Conservation (phyloP, 106 monocot species). For the Acanthochlamys bracteata region DNA sequence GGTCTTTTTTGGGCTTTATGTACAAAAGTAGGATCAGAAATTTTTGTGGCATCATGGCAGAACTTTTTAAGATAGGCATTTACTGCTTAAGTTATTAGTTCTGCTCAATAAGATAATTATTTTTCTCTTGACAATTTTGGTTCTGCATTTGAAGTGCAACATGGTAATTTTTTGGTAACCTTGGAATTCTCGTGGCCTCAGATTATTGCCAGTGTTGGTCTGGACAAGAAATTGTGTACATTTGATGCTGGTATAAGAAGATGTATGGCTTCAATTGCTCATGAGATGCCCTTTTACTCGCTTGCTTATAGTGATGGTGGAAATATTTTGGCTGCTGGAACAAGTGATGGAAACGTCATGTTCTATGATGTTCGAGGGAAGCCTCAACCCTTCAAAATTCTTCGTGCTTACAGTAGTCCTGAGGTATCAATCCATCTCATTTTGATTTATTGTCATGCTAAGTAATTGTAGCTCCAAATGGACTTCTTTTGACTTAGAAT, state of each 20-base stretch:
- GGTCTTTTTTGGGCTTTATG: slow-evolving; percentile 29
- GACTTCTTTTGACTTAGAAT: no score
- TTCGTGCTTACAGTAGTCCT: slow-evolving; percentile 76
- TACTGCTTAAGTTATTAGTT: no score
- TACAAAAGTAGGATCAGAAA: not conserved
- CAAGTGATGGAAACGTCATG: slow-evolving; percentile 75
- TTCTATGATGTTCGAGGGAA: slow-evolving; percentile 92
- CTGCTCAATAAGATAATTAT: no score
- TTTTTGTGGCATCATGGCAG: no score
- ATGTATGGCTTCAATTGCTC: slow-evolving; percentile 46
- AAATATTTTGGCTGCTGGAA: slow-evolving; percentile 75
- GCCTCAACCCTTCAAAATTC: slow-evolving; percentile 74
- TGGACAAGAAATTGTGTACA: slow-evolving; percentile 85
- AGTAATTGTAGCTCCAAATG: no score
- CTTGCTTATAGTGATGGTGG: slow-evolving; percentile 84
- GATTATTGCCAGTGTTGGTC: slow-evolving; percentile 85
- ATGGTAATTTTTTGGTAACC: no score
- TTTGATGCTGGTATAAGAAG: slow-evolving; percentile 59
- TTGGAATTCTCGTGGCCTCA: slow-evolving; percentile 8
- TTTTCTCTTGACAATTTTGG: no score
- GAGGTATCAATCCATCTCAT: slow-evolving; percentile 41
- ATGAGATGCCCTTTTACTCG: slow-evolving; percentile 82
- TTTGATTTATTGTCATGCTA: no score
- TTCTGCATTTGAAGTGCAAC: no score
- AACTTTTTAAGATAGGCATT: no score